Percentiles rank a stretch among this genome's conserved stretches.
These are phyloP conservation scores for Fusarium globosum DNA, from an alignment of 2,329 filamentous ascomycete genomes.

Conservation along the genomic window DNA sequence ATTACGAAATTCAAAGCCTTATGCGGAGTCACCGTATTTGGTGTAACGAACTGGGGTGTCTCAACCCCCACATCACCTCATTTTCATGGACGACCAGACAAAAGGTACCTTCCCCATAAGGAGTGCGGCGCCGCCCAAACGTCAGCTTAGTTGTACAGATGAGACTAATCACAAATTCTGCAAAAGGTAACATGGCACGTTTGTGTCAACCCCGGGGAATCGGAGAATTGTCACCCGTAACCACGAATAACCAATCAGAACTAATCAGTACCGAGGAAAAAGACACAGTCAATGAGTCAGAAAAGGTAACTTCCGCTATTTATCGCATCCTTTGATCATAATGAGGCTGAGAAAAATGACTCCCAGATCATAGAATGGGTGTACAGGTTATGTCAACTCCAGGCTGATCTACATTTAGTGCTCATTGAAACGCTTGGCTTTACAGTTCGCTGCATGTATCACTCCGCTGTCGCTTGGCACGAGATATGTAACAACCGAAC, in stretches of 20 bases:
- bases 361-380: neutral
- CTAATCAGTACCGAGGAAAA: neutral
- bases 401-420: neutral
- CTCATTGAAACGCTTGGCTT: neutral
- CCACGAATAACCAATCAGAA: neutral
- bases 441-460: too few relatives aligned
- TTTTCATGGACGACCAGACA: neutral
- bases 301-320: neutral
- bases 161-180: neutral
- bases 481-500: neutral
- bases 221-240: neutral
- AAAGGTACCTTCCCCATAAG: neutral
- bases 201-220: neutral
- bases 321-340: neutral
- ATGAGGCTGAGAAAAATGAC: too few relatives aligned
- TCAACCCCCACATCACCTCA: neutral
- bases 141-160: neutral
- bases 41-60: rapidly evolving
- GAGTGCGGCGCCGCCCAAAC: neutral
- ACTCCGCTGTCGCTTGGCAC: too few relatives aligned
- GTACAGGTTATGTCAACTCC: neutral
- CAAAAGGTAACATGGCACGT: neutral
- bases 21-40: rapidly evolving
- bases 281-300: neutral
- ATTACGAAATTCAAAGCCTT: neutral